These are phyloP conservation scores for Jatropha curcas DNA, from an alignment of 345 rosid species.

Conservation along the genomic window DNA sequence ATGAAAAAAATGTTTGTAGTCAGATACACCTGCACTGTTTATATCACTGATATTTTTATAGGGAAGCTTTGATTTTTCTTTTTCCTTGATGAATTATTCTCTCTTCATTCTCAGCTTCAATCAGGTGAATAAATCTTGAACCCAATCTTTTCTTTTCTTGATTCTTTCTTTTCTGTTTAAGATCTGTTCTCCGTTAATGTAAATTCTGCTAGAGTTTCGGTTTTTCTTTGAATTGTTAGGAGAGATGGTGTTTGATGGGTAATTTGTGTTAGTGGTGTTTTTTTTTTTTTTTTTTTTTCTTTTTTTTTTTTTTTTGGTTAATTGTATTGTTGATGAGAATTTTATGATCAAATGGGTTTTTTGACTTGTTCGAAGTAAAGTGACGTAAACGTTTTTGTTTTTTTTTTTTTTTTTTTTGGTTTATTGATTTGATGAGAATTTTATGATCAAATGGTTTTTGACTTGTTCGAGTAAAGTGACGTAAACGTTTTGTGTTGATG, in stretches of 20 bases:
- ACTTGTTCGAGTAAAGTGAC: neutral
- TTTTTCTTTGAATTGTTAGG: neutral
- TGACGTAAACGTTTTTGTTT: neutral
- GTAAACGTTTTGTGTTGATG: neutral
- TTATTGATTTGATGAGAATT: neutral
- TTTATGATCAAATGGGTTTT: neutral
- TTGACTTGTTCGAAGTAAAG: no score
- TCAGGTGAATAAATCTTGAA: slow-evolving; percentile 1
- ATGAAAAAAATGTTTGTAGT: no score
- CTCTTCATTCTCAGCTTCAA: neutral
- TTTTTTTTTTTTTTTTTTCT: no score
- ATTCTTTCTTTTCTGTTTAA: no score
- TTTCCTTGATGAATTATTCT: neutral
- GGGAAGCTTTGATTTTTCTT: neutral
- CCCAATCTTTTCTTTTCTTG: neutral
- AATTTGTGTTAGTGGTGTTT: neutral
- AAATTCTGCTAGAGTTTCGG: neutral
- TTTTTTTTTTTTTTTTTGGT: no score
- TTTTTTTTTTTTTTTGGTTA: no score
- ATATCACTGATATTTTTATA: no score
- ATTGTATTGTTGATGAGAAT: neutral
- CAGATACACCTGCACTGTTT: no score
- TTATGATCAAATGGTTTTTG: neutral
- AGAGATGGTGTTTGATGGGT: neutral
- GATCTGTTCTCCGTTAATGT: neutral